Base-by-base conservation (phyloP, 306 rosid genomes). In the Malus fusca region DNA sequence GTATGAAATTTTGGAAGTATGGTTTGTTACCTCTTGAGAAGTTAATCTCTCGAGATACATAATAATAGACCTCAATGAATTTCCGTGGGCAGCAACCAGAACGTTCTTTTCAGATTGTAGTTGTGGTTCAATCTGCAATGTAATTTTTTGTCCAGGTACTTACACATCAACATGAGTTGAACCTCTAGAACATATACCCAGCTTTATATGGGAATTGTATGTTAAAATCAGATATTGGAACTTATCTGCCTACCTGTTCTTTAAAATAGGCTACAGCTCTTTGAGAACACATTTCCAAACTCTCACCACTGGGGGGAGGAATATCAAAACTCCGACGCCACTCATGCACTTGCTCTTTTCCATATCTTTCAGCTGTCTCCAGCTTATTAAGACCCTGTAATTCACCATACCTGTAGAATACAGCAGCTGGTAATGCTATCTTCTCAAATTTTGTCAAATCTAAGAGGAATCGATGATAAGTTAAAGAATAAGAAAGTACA, bases 261-360 rank as follows among this genome's bases (percentile, higher is more conserved):
- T 78, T 89, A 74, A 91, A 91, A 83, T 89, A 91, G 68, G 92
- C 89, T 82, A 91, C 97, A 53, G 97, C 94, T 84, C 97, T 86
- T 77, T 88, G 61, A 60, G 94, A 89, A 82, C 94, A 91, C 97
- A 91, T 89, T 82, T 91, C 94, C 92, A 91, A 88, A 81, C 97
- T 91, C 84, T 91, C 97, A n/a, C 97, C 97, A 73, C 84, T 80
- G 31, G 94, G 97, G 68, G 97, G 94, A 83, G 97, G 91, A 74
- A 71, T 88, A 70, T 86, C 92, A 66, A 84, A 91, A 85, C 97
- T 91, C 73, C 94, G 83, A 61, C 97, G 92, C 97, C 97, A 91
- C 79, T 89, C 92, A 48, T 91, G 94, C 63, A 89, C 94, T 82
- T 87, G 84, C 33, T 89, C 92, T 68, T 82, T 85, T 60, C 97